Evolutionary conservation across 345 rosid species (phyloP).

Genomic region (Streptanthus diversifolius): DNA sequence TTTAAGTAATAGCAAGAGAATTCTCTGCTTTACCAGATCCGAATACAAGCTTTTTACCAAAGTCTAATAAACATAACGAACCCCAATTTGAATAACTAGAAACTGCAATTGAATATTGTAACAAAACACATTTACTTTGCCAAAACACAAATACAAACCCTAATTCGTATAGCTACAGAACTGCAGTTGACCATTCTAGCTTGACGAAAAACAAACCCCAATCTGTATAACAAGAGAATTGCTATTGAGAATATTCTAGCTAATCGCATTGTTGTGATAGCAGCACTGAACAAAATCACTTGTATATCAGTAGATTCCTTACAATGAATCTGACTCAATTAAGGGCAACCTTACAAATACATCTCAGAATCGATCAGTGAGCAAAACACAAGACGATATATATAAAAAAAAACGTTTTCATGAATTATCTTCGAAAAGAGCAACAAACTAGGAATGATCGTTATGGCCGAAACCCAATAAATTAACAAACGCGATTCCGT

Average conservation of each 20-base stretch:
- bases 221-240: not conserved
- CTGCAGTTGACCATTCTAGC: no score
- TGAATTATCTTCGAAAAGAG: not conserved
- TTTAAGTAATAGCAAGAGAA: no score
- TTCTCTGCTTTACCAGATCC: no score
- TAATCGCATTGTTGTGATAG: not conserved
- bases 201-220: not conserved
- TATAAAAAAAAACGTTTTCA: not conserved
- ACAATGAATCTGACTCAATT: not conserved
- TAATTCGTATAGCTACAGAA: no score
- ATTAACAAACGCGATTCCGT: not conserved
- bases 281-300: not conserved
- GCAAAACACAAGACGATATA: not conserved
- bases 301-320: not conserved
- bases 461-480: not conserved
- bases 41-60: no score
- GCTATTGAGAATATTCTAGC: not conserved
- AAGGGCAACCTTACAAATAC: not conserved
- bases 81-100: no score
- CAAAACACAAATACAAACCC: no score
- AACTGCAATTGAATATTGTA: no score
- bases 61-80: no score
- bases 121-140: no score
- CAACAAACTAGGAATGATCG: not conserved
- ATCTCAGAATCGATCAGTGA: not conserved